Percentiles rank a stretch among this genome's conserved stretches.
phyloP scores from a whole-genome alignment of 176 grass and related monocot species.

The Cocos nucifera region DNA sequence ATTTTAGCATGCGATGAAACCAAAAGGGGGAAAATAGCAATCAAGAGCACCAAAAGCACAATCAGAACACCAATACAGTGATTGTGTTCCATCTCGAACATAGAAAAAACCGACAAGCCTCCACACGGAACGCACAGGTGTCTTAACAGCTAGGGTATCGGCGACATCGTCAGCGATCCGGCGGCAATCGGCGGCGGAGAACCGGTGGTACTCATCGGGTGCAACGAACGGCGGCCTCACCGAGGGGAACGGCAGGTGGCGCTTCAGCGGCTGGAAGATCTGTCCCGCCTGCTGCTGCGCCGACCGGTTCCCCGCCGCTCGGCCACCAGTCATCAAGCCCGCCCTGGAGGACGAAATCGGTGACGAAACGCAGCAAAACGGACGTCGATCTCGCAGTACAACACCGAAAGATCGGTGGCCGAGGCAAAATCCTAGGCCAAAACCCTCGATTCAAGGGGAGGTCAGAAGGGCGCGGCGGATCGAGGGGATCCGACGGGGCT shows the following conservation, averaged over 20 bases:
- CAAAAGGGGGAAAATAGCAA: too few species aligned
- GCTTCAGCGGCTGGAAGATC: conserved; percentile 35
- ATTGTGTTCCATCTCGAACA: too few species aligned
- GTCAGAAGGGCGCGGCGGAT: not conserved
- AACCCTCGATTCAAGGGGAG: too few species aligned
- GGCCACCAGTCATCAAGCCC: conserved; percentile 12
- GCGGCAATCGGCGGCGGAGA: conserved; percentile 10
- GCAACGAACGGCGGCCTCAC: conserved; percentile 24
- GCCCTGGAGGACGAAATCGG: conserved; percentile 21
- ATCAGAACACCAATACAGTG: too few species aligned
- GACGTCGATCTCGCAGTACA: too few species aligned
- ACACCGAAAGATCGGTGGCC: too few species aligned
- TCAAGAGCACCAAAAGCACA: too few species aligned
- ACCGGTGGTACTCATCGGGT: conserved; percentile 53
- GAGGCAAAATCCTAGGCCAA: too few species aligned
- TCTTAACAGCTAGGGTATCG: conserved; percentile 38
- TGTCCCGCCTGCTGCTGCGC: not conserved
- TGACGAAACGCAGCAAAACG: too few species aligned
- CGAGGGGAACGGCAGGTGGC: conserved; percentile 3
- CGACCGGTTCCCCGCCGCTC: not conserved
- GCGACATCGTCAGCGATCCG: conserved; percentile 10
- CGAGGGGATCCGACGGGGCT: not conserved
- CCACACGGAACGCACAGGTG: conserved; percentile 43
- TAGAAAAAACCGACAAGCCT: conserved; percentile 13
- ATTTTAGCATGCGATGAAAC: too few species aligned